Evolutionary conservation across 108 stramenopile genomes (phyloP), one percentile per base, ranked within the genome.

Genomic region (Discostella stelligeroides): DNA sequence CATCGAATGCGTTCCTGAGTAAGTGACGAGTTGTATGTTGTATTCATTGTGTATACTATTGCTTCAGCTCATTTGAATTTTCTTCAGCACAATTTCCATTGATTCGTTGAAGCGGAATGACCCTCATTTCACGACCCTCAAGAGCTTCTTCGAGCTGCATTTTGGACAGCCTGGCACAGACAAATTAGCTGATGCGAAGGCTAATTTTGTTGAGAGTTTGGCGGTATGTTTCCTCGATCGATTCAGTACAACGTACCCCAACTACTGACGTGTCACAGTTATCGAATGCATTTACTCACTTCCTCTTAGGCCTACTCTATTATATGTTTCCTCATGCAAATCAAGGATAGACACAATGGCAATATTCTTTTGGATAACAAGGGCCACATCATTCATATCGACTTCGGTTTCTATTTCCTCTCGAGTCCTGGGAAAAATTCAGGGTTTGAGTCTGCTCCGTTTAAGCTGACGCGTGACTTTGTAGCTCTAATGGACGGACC

Each of bases 291-390:
- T 18, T n/a, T n/a, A n/a, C n/a, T n/a, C n/a, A n/a, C n/a, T n/a
- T n/a, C n/a, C n/a, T n/a, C n/a, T n/a, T 12, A 74, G 73, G 96
- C 91, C 8, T 98, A 98, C 65, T 92, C 94, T 10, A 86, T 99
- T 14, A 88, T 95, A 18, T 96, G 93, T 65, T 98, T 91, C 78
- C 60, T 98, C n/a, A 75, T 99, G 40, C 95, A 97, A 79, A 95
- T 99, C 75, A 99, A 99, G 82, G 98, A 99, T 63, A 75, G 98
- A 15, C 96, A 97, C 84, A 97, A 97, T 69, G 96, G 95, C n/a
- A 98, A 99, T 60, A 96, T 99, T 72, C 70, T 99, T 14, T 60
- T 99, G 1, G 94, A 96, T 75, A 94, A 94, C 47, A 88, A 85
- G 57, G 98, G 98, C 11, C 96, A 96, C 57, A 63, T 99, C 42